Evolutionary conservation across 1,139 yeast species (phyloP).

Genomic region (Komagataea norvegica): DNA sequence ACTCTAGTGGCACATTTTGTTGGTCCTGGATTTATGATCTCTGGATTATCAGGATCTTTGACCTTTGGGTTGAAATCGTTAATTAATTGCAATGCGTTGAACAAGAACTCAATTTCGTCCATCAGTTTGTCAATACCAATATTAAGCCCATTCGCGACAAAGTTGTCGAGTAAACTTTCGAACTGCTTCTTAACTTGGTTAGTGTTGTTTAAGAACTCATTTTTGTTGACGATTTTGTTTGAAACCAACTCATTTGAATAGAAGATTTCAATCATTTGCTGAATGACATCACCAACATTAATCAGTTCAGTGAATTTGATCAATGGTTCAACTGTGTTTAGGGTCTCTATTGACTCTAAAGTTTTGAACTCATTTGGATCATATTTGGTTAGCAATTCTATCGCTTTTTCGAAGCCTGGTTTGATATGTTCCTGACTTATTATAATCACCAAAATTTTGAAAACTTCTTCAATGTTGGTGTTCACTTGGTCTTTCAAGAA

Average conservation of each 20-base stretch:
- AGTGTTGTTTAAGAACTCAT: slow-evolving; percentile 76
- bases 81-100: slow-evolving; percentile 47
- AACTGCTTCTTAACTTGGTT: slow-evolving; percentile 75
- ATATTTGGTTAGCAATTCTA: slow-evolving; percentile 62
- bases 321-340: slow-evolving; percentile 65
- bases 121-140: slow-evolving; percentile 85
- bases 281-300: slow-evolving; percentile 86
- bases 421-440: slow-evolving; percentile 71
- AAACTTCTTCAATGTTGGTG: slow-evolving; percentile 48
- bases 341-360: slow-evolving; percentile 24
- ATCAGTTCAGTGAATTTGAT: slow-evolving; percentile 85
- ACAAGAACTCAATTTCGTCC: slow-evolving; percentile 61
- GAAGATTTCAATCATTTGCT: slow-evolving; percentile 89
- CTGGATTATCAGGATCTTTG: slow-evolving; percentile 13
- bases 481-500: slow-evolving; percentile 26
- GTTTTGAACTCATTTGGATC: slow-evolving; percentile 52
- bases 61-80: slow-evolving; percentile 51
- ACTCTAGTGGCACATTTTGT: slow-evolving; percentile 66
- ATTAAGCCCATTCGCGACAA: slow-evolving; percentile 89
- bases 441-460: slow-evolving; percentile 57
- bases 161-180: slow-evolving; percentile 77
- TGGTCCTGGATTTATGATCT: slow-evolving; percentile 43
- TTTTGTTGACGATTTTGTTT: slow-evolving; percentile 57
- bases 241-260: slow-evolving; percentile 78
- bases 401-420: slow-evolving; percentile 80